phyloP scores from a whole-genome alignment of 768 basidiomycete genomes.

The Cubamyces lactineus region DNA sequence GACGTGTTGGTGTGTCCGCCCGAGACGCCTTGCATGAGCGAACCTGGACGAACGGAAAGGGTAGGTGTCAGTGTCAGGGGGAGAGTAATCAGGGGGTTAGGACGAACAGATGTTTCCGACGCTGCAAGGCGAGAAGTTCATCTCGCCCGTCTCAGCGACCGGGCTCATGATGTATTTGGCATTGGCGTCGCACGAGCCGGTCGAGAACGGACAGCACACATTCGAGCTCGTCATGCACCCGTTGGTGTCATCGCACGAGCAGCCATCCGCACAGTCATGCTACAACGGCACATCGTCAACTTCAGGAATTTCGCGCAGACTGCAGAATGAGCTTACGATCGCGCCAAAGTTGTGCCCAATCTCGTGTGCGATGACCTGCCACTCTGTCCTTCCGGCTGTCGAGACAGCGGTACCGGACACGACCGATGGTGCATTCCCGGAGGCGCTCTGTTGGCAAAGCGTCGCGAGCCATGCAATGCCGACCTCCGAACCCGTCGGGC shows the following conservation, averaged over 20 bases:
- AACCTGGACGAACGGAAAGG: constrained; percentile 45
- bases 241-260: constrained; percentile 44
- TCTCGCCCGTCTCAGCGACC: constrained; percentile 64
- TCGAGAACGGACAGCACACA: constrained; percentile 70
- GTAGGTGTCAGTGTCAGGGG: constrained; percentile 2
- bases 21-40: constrained; percentile 56
- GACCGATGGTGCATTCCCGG: constrained; percentile 48
- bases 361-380: constrained; percentile 84
- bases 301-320: background rate
- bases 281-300: constrained; percentile 28
- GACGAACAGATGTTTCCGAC: constrained; percentile 80
- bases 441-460: constrained; percentile 60
- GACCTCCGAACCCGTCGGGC: constrained; percentile 78
- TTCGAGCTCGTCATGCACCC: constrained; percentile 31
- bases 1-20: constrained; percentile 55
- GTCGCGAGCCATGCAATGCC: constrained; percentile 91
- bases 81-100: background rate
- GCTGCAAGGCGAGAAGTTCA: constrained; percentile 74
- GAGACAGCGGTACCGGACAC: constrained; percentile 86
- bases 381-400: constrained; percentile 74
- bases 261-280: constrained; percentile 72
- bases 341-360: constrained; percentile 90
- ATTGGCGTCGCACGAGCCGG: constrained; percentile 62
- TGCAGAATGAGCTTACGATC: constrained; percentile 58
- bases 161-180: constrained; percentile 85